Evolutionary conservation across 2,329 filamentous ascomycete genomes (phyloP), one percentile per base, ranked within the genome.

Genomic region (Cadophora gregata): DNA sequence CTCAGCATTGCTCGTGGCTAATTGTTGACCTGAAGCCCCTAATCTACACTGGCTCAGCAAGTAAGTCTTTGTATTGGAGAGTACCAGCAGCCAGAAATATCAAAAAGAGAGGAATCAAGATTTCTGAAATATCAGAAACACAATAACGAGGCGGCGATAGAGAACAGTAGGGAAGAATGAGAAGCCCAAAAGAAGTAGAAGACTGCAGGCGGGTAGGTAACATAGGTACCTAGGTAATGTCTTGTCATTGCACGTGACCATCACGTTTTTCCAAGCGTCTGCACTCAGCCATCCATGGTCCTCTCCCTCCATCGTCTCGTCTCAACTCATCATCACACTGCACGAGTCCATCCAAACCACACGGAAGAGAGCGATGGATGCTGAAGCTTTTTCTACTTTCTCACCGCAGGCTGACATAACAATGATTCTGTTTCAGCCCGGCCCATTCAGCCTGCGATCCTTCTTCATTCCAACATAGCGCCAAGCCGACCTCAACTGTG

Each of bases 401-500:
- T 21, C n/a, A 56, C 29, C 19, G 29, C 29, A 36, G 19, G 53
- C 31, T 36, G 53, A 56, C 53, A 29, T 33, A 21, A 56, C n/a
- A 47, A 47, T 47, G 19, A n/a, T 5, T 6, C 42, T 47, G 53
- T 56, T 36, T 56, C 53, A 56, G 53, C 53, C n/a, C 27, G 53
- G 36, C 31, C 53, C 21, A 56, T 56, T 56, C 53, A 56, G 31
- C 29, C 29, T 56, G 19, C 25, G 24, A 51, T 51, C 48, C 24
- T 51, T 27, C 50, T 53, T 31, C 21, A 50, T 27, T 27, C 24
- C 50, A 25, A 47, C 6, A 31, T 53, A 31, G 50, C 27, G 50
- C 50, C 50, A 53, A 56, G 53, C 29, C 53, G n/a, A 31, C 53
- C 2, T 56, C 31, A 16, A 56, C 53, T n/a, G 29, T 56, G 53